Evolutionary conservation across 257 asterid species (phyloP).

Genomic region (Nicotiana noctiflora): DNA sequence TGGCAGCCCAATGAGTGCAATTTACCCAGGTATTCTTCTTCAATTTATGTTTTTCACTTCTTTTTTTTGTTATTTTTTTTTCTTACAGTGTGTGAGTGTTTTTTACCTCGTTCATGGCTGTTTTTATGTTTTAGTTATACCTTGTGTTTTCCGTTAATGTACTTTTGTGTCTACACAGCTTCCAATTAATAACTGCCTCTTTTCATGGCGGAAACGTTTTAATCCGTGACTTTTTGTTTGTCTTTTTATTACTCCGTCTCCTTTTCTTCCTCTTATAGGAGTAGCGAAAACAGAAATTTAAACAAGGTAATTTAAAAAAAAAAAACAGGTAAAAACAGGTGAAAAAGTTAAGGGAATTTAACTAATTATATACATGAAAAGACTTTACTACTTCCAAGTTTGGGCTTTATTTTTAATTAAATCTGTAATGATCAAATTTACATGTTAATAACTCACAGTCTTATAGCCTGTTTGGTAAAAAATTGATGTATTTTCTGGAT

Average conservation of each 20-base stretch:
- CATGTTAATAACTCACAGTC: background rate
- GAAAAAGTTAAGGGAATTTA: no score
- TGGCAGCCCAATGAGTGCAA: constrained; percentile 27
- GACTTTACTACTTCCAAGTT: background rate
- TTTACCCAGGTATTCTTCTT: constrained; percentile 22
- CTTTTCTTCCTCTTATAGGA: no score
- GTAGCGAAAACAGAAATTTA: no score
- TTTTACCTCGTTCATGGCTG: background rate
- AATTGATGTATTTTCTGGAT: no score
- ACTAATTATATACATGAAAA: background rate
- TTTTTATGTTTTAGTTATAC: background rate
- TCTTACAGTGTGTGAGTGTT: background rate
- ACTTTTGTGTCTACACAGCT: background rate
- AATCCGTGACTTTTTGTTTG: background rate
- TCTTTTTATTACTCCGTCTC: background rate
- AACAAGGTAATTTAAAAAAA: no score
- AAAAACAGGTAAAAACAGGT: no score
- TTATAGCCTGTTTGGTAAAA: no score
- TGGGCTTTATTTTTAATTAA: background rate
- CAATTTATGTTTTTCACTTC: background rate
- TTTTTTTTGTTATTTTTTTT: background rate
- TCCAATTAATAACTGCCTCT: background rate
- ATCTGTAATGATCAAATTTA: background rate
- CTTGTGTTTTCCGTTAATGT: background rate
- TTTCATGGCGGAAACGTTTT: background rate